Percentiles rank a stretch among this genome's conserved stretches.
Evolutionary conservation across 345 rosid genomes (phyloP).

Genomic region (Dovyalis caffra): DNA sequence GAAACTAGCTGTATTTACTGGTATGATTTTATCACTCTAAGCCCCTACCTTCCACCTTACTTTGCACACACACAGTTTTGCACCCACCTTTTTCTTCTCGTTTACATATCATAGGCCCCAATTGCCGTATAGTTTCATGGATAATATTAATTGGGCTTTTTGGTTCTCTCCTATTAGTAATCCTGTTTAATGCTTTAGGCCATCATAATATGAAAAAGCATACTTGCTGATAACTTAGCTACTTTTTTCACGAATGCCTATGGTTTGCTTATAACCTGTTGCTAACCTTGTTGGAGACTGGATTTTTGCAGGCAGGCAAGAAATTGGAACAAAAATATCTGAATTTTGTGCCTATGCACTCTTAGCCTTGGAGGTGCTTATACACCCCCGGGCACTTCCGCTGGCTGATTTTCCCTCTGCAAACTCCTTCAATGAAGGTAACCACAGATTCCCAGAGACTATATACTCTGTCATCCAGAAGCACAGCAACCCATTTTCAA

Average conservation of each 20-base stretch:
- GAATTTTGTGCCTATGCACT: conserved; percentile 75
- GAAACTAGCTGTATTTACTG: no score
- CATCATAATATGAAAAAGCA: neutral
- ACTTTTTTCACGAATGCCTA: neutral
- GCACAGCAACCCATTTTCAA: conserved; percentile 23
- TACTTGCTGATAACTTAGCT: neutral
- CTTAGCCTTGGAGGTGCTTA: conserved; percentile 69
- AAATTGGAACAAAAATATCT: conserved; percentile 52
- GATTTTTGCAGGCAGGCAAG: conserved; percentile 47
- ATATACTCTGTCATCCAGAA: conserved; percentile 28
- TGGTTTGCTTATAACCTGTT: neutral
- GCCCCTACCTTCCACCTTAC: no score
- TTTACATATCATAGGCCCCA: no score
- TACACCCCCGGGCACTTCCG: conserved; percentile 81
- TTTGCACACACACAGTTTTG: no score
- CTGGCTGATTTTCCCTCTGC: conserved; percentile 39
- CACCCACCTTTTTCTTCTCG: no score
- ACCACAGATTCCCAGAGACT: conserved; percentile 23
- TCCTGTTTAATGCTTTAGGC: neutral
- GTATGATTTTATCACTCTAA: no score
- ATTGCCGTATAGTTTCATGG: no score
- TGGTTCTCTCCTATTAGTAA: neutral
- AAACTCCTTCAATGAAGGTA: conserved; percentile 23
- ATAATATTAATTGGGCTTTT: neutral
- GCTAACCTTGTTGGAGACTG: neutral